Evolutionary conservation across 2,329 filamentous ascomycete genomes (phyloP), one percentile per base, ranked within the genome.

Genomic region (Aureobasidium subglaciale): DNA sequence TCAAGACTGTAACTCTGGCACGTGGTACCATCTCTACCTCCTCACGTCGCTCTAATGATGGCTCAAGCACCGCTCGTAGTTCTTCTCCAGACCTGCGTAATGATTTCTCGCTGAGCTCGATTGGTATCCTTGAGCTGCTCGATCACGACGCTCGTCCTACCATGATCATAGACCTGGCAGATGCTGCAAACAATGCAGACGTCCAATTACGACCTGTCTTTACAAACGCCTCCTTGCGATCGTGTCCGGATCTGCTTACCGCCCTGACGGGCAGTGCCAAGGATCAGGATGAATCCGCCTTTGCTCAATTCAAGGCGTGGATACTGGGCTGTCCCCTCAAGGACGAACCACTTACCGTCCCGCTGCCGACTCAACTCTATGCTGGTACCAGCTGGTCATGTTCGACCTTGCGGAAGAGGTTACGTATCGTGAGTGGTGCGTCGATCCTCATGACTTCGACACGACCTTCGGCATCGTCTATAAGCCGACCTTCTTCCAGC

Each of bases 101-200:
- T 1, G 74, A 80, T 2, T 77, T 82, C 50, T 72, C 82, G 49
- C 74, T 91, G 4, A 80, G 81, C 38, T 79, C 79, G 24, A 75
- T 90, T 50, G 84, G 86, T 22, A 78, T 89, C 9, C 71, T 85
- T 18, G 88, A 92, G 67, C 72, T 92, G 35, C 70, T 93, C 37
- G 87, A 92, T 64, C 81, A 87, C 61, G 88, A 93, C 66, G 81
- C 86, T 48, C 76, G 88, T 43, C 88, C 87, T 2, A 88, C 86
- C 0, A 89, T 92, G 63, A 78, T 92, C 38, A 75, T 92, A 30
- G 87, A 92, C 63, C 70, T 88, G 49, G 74, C 75, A 7, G 81
- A 85, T 63, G 68, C 75, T 1, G 68, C 71, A n/a, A 85, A 84
- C 61, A 76, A 75, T 43, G 72, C 71, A 20, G 72, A 77, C 1